Evolutionary conservation across 1,284 basidiomycete genomes (phyloP), one percentile per base, ranked within the genome.

Genomic region (Crepidotus sp.): DNA sequence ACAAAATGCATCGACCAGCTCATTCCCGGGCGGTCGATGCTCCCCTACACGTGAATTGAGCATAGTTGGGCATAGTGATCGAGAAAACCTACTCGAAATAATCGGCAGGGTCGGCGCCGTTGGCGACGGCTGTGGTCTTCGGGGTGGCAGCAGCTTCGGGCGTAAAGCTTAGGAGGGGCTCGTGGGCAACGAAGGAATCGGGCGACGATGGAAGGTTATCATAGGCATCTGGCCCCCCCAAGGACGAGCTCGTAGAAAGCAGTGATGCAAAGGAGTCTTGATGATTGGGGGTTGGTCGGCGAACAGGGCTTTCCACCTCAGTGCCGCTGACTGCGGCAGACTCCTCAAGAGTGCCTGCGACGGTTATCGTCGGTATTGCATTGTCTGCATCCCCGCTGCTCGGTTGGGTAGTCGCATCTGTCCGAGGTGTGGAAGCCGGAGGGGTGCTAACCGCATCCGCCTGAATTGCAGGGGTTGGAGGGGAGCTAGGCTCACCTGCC

Each of bases 191-290:
- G 17, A 55, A 55, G 6, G 51, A 65, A 18, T 64, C 63, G 2
- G 66, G 61, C 9, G 65, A 64, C 27, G 59, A 58, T 4, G 56
- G 55, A 25, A 67, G 56, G 32, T 64, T 54, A 35, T 64, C 63
- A 52, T 67, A 68, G 39, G 59, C 56, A 29, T 55, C 51, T 38
- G 48, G 54, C 51, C 39, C 41, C 33, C 30, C 44, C 9, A 40
- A 43, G 14, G 45, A 50, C 24, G 48, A 50, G 33, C 33, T 44
- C 25, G 44, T 46, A 24, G 53, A 54, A 53, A 54, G 46, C 46
- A 49, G 48, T 14, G 52, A 54, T 19, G 47, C 11, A 34, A 45
- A 42, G 6, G 51, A 49, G 6, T 52, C 53, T 29, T 36, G 40
- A 38, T 52, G 50, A n/a, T 27, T 48, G 19, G 50, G 11, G 13